A percentile compares a stretch with the other conserved stretches of the same genome.
phyloP scores from a whole-genome alignment of 2,329 filamentous ascomycete genomes.

The Aspergillus sergii region DNA sequence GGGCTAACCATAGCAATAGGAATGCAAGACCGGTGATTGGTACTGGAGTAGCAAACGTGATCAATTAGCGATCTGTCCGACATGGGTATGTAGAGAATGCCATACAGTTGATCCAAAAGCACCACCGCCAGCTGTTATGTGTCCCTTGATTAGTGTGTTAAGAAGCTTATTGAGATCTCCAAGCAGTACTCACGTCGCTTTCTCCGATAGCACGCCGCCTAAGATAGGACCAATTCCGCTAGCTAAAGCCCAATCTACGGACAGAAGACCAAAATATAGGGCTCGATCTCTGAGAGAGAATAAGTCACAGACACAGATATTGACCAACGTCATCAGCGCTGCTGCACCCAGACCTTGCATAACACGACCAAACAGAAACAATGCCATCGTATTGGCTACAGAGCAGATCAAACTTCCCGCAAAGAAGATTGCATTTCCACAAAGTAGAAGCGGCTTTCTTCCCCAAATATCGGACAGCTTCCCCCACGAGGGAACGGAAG shows the following conservation, averaged over 20 bases:
- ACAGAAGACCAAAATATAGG: slow-evolving; percentile 6
- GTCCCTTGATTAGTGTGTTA: neutral
- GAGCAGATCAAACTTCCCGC: slow-evolving; percentile 50
- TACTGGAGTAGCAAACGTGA: slow-evolving; percentile 30
- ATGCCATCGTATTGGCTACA: slow-evolving; percentile 42
- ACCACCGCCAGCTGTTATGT: slow-evolving; percentile 59
- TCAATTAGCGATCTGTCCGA: too few species aligned
- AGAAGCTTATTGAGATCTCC: neutral
- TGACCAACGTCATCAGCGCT: slow-evolving; percentile 51
- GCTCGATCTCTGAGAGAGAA: slow-evolving; percentile 40
- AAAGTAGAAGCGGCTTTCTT: slow-evolving; percentile 48
- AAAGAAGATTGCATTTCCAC: slow-evolving; percentile 42
- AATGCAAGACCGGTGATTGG: slow-evolving; percentile 64
- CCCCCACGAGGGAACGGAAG: slow-evolving; percentile 67
- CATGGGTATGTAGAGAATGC: neutral
- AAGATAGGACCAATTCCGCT: slow-evolving; percentile 36
- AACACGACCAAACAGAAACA: slow-evolving; percentile 52
- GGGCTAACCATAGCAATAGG: slow-evolving; percentile 60
- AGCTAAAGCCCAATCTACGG: slow-evolving; percentile 54
- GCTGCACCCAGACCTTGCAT: slow-evolving; percentile 55
- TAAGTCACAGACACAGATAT: slow-evolving; percentile 54
- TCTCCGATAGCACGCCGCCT: slow-evolving; percentile 31
- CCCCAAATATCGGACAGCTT: slow-evolving; percentile 59
- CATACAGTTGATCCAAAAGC: slow-evolving; percentile 60
- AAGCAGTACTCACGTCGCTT: slow-evolving; percentile 14